phyloP scores from a whole-genome alignment of 768 basidiomycete species.

The Kwoniella dejecticola region DNA sequence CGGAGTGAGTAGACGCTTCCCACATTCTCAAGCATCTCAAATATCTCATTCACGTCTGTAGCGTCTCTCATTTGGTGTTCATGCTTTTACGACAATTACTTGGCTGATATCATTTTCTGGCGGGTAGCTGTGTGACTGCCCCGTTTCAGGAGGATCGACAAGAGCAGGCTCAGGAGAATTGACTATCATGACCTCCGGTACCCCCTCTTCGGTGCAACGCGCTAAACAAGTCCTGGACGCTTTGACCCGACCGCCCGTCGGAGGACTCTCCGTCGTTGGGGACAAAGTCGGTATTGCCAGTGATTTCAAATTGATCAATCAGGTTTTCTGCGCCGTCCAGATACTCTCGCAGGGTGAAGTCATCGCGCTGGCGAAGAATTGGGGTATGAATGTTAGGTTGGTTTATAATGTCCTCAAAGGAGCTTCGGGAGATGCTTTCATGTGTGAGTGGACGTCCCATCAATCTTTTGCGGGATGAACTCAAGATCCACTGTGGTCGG shows the following conservation, averaged over 20 bases:
- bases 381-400: constrained; percentile 44
- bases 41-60: too few species aligned
- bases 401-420: constrained; percentile 38
- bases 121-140: constrained; percentile 44
- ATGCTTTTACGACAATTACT: too few species aligned
- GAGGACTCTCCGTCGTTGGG: constrained; percentile 37
- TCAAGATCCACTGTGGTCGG: too few species aligned
- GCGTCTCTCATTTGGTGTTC: too few species aligned
- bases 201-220: constrained; percentile 20
- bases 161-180: constrained; percentile 44
- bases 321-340: constrained; percentile 46
- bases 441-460: constrained; percentile 34
- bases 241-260: constrained; percentile 36
- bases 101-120: not conserved
- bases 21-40: too few species aligned
- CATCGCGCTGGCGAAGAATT: constrained; percentile 37
- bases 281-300: constrained; percentile 37
- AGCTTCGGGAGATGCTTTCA: constrained; percentile 44
- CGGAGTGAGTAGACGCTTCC: constrained; percentile 36
- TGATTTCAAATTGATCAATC: constrained; percentile 52
- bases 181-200: constrained; percentile 45
- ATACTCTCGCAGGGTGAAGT: constrained; percentile 37
- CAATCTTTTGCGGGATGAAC: not conserved
- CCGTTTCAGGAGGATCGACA: constrained; percentile 48
- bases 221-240: constrained; percentile 39